These are phyloP conservation scores for Microbotryomycetes sp. DNA, from an alignment of 1,284 basidiomycete species.

Conservation along the genomic window DNA sequence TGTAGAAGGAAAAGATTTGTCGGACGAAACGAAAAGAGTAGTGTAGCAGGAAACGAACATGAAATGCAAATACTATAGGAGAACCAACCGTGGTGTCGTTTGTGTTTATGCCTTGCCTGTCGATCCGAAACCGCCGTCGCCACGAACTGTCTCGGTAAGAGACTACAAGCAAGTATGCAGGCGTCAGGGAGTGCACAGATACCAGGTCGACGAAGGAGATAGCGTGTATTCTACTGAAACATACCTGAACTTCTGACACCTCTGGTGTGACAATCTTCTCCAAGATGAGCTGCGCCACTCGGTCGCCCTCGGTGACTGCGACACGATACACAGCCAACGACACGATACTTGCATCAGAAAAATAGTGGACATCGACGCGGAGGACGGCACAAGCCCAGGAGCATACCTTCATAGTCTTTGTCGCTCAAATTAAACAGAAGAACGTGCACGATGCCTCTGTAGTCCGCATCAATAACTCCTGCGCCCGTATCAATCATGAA, in stretches of 20 bases:
- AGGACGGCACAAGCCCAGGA: neutral
- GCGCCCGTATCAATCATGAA: conserved; percentile 96
- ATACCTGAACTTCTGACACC: conserved; percentile 73
- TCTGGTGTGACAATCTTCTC: conserved; percentile 84
- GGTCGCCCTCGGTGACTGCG: conserved; percentile 80
- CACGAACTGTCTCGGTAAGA: conserved; percentile 75
- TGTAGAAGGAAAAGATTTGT: conserved; percentile 15
- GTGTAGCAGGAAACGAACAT: too few species aligned
- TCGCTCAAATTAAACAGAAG: conserved; percentile 89
- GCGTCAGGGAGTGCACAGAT: neutral
- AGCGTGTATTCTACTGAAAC: conserved; percentile 36
- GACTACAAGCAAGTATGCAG: conserved; percentile 48
- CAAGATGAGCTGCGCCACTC: conserved; percentile 88
- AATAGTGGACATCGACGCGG: too few species aligned
- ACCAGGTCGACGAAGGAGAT: neutral
- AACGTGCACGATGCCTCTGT: conserved; percentile 87
- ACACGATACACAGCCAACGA: neutral
- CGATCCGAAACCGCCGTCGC: conserved; percentile 86
- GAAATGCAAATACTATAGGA: too few species aligned
- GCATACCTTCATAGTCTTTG: conserved; percentile 74
- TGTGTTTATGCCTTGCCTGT: conserved; percentile 61
- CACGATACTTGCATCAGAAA: neutral
- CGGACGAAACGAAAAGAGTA: neutral
- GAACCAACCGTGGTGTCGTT: too few species aligned
- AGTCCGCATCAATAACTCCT: conserved; percentile 93